These are phyloP conservation scores for Dryas alaskensis DNA, from an alignment of 306 rosid genomes.

Conservation along the genomic window DNA sequence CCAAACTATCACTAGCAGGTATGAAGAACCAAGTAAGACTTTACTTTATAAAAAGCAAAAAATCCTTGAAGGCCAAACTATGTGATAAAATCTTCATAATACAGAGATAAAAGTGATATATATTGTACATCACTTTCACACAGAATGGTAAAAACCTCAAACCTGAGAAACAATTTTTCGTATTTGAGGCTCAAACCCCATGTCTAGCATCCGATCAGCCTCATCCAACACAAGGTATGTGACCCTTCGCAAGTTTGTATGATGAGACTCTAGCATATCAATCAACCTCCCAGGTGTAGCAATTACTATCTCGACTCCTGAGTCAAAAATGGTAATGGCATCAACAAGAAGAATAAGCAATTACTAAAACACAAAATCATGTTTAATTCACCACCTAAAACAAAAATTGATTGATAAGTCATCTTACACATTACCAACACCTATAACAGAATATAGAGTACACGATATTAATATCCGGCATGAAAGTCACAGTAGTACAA, in stretches of 20 bases:
- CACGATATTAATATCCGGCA: not conserved
- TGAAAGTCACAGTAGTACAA: not conserved
- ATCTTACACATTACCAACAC: not conserved
- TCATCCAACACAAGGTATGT: conserved; percentile 95
- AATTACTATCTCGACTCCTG: conserved; percentile 96
- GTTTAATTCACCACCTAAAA: not conserved
- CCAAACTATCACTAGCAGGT: not conserved
- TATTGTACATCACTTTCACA: not conserved
- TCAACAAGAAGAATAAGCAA: conserved; percentile 18
- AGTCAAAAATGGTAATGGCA: conserved; percentile 20
- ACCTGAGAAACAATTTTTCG: conserved; percentile 95
- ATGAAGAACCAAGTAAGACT: not conserved
- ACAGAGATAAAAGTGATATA: not conserved
- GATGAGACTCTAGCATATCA: conserved; percentile 97
- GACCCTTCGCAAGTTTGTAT: conserved; percentile 94
- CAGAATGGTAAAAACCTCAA: conserved; percentile 15
- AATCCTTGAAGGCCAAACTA: not conserved
- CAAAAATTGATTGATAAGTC: not conserved
- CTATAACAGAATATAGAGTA: not conserved
- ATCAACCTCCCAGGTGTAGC: conserved; percentile 99
- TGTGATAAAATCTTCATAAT: not conserved
- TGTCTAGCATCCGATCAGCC: conserved; percentile 98
- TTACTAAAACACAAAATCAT: conserved; percentile 16
- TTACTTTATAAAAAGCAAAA: not conserved
- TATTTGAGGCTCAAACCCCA: conserved; percentile 99